Base-by-base conservation (phyloP, 2,329 filamentous ascomycete genomes). In the Xylariales sp. region DNA sequence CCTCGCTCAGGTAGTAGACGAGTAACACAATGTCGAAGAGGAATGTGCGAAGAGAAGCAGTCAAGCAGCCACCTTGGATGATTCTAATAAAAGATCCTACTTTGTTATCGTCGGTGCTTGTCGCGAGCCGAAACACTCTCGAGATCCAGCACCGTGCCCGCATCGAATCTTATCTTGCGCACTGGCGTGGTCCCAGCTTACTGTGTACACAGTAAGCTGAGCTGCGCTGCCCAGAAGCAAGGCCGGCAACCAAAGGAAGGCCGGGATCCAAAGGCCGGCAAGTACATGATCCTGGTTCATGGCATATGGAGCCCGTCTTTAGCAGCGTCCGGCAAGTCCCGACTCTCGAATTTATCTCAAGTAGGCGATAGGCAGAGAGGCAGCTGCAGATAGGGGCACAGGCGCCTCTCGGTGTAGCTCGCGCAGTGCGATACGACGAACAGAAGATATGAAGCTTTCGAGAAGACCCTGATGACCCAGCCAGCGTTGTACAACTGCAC, bases 81-180 rank as follows among this genome's bases (percentile, higher is more conserved):
- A 28, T n/a, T 10, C 9, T n/a, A 28, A 28, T 28, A n/a, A 28
- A n/a, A 15, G 29, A 31, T 14, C 12, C n/a, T 8, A 8, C n/a
- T 12, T 15, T 12, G 16, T 15, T 7, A 14, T 14, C 16, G 8
- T 31, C n/a, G 8, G n/a, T 14, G n/a, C 12, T 14, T 34, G 36
- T 39, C 25, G 36, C 36, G 25, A 39, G 25, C 11, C 31, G 36
- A 39, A 39, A 39, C 36, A n/a, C 22, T 27, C 12, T 19, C 36
- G 18, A 22, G 16, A 29, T 27, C 20, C 29, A 27, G 22, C 21
- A 11, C 31, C 14, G 18, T 25, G 16, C 12, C 36, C n/a, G 6
- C 16, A 8, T 7, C n/a, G 29, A 15, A 31, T 14, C 29, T 31
- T 31, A 15, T n/a, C 29, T 15, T 8, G 8, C 29, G 29, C 29